Percentiles rank a stretch among this genome's conserved stretches.
Conservation (phyloP, 192 early-diverging fungal genomes). For the Coemansia sp. region DNA sequence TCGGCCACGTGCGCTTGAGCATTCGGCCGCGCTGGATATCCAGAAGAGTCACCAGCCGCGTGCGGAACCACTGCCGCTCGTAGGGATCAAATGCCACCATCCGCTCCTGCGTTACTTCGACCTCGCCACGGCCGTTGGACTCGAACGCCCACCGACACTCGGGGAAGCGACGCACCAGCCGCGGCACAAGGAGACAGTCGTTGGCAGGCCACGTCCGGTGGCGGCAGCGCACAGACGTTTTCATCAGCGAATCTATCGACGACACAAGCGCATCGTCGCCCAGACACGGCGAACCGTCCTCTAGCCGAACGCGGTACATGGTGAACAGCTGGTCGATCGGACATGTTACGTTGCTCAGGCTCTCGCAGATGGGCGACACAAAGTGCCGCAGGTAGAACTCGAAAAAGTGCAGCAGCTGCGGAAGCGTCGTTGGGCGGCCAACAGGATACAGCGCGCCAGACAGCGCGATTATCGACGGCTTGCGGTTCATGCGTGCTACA, state of each 20-base stretch:
- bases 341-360: constrained; percentile 33
- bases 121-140: constrained; percentile 47
- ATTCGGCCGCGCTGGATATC: constrained; percentile 38
- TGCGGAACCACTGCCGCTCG: constrained; percentile 53
- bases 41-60: constrained; percentile 42
- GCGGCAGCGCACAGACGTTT: constrained; percentile 38
- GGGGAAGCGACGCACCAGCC: constrained; percentile 37
- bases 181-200: constrained; percentile 51
- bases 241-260: constrained; percentile 45
- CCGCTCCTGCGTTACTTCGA: constrained; percentile 24
- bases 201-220: constrained; percentile 52
- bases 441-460: constrained; percentile 47
- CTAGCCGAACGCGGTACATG: constrained; percentile 48
- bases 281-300: constrained; percentile 34
- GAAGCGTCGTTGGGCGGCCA: constrained; percentile 38
- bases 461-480: constrained; percentile 26
- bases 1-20: constrained; percentile 33
- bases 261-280: constrained; percentile 47
- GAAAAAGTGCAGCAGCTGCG: constrained; percentile 36
- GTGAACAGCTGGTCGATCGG: constrained; percentile 50
- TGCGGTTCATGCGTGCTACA: constrained; percentile 46
- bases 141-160: constrained; percentile 47
- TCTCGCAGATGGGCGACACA: constrained; percentile 50
- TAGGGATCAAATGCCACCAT: constrained; percentile 42
- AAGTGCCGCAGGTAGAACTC: constrained; percentile 50